phyloP scores from a whole-genome alignment of 2,329 filamentous ascomycete genomes.

The Parascedosporium putredinis region DNA sequence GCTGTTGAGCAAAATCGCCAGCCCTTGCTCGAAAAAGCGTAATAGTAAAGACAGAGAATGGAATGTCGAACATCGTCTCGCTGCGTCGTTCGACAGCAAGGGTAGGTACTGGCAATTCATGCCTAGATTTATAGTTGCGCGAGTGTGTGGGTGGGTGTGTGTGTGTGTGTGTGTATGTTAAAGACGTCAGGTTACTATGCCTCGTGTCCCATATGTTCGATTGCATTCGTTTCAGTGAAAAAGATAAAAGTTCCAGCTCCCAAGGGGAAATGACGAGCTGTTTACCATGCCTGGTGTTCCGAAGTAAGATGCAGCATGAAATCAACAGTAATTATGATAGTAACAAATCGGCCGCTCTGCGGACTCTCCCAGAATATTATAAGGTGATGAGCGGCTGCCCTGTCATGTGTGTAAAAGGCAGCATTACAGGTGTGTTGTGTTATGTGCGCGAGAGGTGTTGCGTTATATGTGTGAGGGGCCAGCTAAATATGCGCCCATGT shows the following conservation, averaged over 20 bases:
- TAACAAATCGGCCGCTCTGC: conserved; percentile 2
- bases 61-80: no score
- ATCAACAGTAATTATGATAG: conserved; percentile 3
- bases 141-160: neutral
- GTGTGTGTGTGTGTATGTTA: no score
- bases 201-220: neutral
- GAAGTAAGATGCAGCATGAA: neutral
- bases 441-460: neutral
- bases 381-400: neutral
- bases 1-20: neutral
- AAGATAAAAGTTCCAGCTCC: no score
- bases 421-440: neutral
- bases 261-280: neutral
- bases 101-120: neutral
- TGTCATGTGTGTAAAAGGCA: neutral
- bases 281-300: neutral
- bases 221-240: no score
- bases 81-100: neutral
- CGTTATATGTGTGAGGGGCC: no score
- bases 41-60: no score
- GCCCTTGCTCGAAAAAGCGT: conserved; percentile 2
- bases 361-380: neutral
- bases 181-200: no score
- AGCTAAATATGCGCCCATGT: no score
- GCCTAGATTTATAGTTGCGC: no score